phyloP scores from a whole-genome alignment of 805 yeast species.

The Tetrapisispora iriomotensis region DNA sequence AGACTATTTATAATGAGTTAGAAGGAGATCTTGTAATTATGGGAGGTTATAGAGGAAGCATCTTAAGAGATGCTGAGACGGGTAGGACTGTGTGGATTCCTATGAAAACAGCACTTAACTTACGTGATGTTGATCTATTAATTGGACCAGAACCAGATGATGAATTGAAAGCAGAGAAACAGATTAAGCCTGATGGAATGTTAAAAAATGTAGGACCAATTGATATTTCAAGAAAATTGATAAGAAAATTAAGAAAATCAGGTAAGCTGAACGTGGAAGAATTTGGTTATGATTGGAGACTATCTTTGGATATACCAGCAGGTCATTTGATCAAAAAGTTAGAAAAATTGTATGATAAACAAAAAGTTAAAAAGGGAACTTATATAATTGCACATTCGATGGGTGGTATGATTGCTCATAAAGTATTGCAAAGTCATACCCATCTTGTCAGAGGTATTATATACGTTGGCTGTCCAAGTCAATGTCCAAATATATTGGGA shows the following conservation, averaged over 20 bases:
- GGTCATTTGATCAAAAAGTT: constrained; percentile 42
- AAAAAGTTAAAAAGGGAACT: constrained; percentile 44
- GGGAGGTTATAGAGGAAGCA: constrained; percentile 87
- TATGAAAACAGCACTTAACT: constrained; percentile 69
- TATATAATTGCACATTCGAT: constrained; percentile 81
- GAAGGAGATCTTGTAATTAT: constrained; percentile 72
- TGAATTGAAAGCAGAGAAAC: constrained; percentile 45
- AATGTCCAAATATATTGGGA: constrained; percentile 78
- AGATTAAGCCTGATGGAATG: constrained; percentile 64
- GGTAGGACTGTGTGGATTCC: constrained; percentile 78
- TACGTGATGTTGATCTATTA: constrained; percentile 56
- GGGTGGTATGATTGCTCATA: constrained; percentile 87
- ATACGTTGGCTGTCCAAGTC: constrained; percentile 76
- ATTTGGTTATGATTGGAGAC: constrained; percentile 93
- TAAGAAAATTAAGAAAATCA: constrained; percentile 42
- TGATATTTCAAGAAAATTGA: constrained; percentile 58
- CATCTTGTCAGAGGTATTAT: constrained; percentile 61
- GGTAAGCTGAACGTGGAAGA: constrained; percentile 55
- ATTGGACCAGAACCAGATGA: constrained; percentile 68
- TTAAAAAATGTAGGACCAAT: constrained; percentile 79
- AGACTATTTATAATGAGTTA: constrained; percentile 45
- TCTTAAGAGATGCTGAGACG: constrained; percentile 56
- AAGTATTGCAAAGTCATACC: constrained; percentile 61
- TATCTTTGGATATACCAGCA: constrained; percentile 51
- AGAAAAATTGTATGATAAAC: constrained; percentile 29